Evolutionary conservation across 768 basidiomycete genomes (phyloP), one percentile per base, ranked within the genome.

Genomic region (Suillus plorans): DNA sequence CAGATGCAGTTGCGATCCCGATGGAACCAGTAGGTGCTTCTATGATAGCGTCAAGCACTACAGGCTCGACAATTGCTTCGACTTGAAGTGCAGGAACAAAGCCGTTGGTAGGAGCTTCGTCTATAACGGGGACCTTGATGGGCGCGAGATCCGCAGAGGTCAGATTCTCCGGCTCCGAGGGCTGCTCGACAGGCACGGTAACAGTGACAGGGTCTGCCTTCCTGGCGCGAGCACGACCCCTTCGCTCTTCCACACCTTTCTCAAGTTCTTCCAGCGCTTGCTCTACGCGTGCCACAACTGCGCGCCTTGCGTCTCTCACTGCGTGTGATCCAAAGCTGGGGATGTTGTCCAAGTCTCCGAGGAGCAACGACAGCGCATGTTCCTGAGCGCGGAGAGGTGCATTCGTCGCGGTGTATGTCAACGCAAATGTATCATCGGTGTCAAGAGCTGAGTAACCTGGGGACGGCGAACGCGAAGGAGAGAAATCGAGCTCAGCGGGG

Each of bases 381-480:
- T 88, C 85, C 74, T 89, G 87, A 66, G 80, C 82, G 62, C 86
- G 86, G 45, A 91, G 76, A 0, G 86, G 82, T 34, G 84, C 82
- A 72, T 91, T 92, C 56, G 72, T 75, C 12, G 84, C 69, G 34
- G 85, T 86, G 78, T 84, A 90, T 5, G 85, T 79, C 12, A 92
- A 82, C 44, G 76, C 76, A 5, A 76, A 70, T 31, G 69, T 55
- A 31, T 69, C 64, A 31, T 60, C 67, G 4, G 62, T 60, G 49
- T 66, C 64, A 14, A 62, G 63, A 28, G 65, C 41, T 44, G 69
- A 44, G 36, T 63, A 55, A 47, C 22, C 39, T 25, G 47, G 31
- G 14, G 72, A 63, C 42, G 64, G 50, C n/a, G 72, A 66, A 18
- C 57, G 63, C n/a, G 69, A 68, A 18, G 71, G 57, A 25, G 73